Percentiles rank a stretch among this genome's conserved stretches.
phyloP scores from a whole-genome alignment of 495 filamentous ascomycete species.

The Aspergillus biplanus region DNA sequence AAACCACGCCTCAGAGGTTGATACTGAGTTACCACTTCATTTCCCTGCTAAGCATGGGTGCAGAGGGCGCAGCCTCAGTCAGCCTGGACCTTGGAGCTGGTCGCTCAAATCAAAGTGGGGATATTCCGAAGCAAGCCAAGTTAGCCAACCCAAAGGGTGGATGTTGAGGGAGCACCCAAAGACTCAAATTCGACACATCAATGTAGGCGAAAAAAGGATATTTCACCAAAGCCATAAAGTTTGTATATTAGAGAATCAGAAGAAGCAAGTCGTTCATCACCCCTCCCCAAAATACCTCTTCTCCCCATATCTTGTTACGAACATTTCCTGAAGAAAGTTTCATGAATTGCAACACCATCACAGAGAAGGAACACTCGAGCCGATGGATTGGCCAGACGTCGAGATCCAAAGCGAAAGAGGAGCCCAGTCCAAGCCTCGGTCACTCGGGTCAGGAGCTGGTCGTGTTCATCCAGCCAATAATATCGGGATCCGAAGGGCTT shows the following conservation, averaged over 20 bases:
- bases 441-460: not conserved
- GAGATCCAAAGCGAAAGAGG: slow-evolving; percentile 25
- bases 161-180: not conserved
- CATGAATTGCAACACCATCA: slow-evolving; percentile 16
- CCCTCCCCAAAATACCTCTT: not conserved
- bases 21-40: slow-evolving; percentile 23
- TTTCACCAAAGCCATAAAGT: not conserved
- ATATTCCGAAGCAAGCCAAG: not conserved
- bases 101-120: not conserved
- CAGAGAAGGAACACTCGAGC: slow-evolving; percentile 13
- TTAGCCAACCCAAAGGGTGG: not conserved
- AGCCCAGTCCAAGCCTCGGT: slow-evolving; percentile 7
- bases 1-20: slow-evolving; percentile 27
- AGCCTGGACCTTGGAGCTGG: not conserved
- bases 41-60: slow-evolving; percentile 21
- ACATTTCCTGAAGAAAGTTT: not conserved
- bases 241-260: too few species aligned
- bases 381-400: slow-evolving; percentile 24
- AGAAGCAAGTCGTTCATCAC: too few species aligned
- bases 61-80: slow-evolving; percentile 19
- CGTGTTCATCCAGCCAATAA: too few species aligned
- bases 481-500: too few species aligned
- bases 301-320: not conserved
- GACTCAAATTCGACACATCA: not conserved
- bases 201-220: not conserved